Evolutionary conservation across 805 yeast genomes (phyloP).

Genomic region (Kodamaea restingae): DNA sequence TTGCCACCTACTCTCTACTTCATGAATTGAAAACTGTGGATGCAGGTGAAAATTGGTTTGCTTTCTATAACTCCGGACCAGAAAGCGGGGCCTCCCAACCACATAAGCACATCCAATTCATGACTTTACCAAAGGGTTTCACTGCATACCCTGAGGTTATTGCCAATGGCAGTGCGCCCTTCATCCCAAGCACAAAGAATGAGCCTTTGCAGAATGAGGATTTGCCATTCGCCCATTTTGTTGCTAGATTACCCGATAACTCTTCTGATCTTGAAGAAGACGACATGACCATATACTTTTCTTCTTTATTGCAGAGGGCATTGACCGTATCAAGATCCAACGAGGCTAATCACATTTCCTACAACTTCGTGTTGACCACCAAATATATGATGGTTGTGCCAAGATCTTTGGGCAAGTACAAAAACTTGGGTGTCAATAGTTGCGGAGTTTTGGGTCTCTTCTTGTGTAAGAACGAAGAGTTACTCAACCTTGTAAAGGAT

Average conservation of each 20-base stretch:
- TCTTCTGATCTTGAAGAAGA: slow-evolving; percentile 46
- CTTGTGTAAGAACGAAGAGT: slow-evolving; percentile 64
- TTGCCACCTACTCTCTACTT: slow-evolving; percentile 54
- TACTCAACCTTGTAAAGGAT: slow-evolving; percentile 42
- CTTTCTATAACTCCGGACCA: slow-evolving; percentile 86
- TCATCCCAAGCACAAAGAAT: slow-evolving; percentile 47
- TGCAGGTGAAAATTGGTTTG: slow-evolving; percentile 52
- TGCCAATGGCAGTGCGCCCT: slow-evolving; percentile 44
- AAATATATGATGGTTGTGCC: slow-evolving; percentile 89
- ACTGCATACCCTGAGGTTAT: slow-evolving; percentile 51
- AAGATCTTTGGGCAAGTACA: slow-evolving; percentile 54
- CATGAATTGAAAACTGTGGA: slow-evolving; percentile 39
- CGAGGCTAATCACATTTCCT: slow-evolving; percentile 50
- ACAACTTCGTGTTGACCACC: slow-evolving; percentile 77
- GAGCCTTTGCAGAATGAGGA: slow-evolving; percentile 62
- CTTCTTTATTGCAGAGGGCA: slow-evolving; percentile 66
- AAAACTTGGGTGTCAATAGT: slow-evolving; percentile 64
- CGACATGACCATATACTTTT: slow-evolving; percentile 61
- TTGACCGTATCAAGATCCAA: slow-evolving; percentile 61
- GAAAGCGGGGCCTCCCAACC: slow-evolving; percentile 92
- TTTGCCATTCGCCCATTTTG: slow-evolving; percentile 77
- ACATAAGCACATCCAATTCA: slow-evolving; percentile 88
- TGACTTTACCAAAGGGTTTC: slow-evolving; percentile 61
- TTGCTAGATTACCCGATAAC: slow-evolving; percentile 52
- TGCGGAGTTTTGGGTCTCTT: slow-evolving; percentile 78